Evolutionary conservation across 352 stramenopile genomes (phyloP).

Genomic region (Pythium brassicae): DNA sequence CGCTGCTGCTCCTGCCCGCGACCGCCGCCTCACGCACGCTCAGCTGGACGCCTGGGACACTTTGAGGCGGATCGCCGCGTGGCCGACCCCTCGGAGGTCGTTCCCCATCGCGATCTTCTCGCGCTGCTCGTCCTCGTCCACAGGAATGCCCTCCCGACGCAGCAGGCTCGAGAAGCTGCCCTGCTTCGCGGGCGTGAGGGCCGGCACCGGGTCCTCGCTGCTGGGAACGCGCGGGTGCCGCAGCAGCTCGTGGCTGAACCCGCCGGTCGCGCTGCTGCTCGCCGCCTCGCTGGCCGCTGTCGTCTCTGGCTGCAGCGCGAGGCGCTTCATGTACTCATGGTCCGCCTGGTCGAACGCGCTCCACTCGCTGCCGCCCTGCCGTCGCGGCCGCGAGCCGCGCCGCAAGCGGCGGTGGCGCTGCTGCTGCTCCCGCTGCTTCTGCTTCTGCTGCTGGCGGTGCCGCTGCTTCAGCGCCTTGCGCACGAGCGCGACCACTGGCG

Average conservation of each 20-base stretch:
- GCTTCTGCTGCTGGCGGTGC: background rate
- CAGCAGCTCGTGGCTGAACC: background rate
- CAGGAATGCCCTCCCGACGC: slow-evolving; percentile 35
- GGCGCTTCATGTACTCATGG: slow-evolving; percentile 37
- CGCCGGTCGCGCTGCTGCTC: background rate
- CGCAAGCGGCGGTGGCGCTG: slow-evolving; percentile 12
- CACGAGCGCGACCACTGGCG: slow-evolving; percentile 6
- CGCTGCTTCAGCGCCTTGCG: slow-evolving; percentile 11
- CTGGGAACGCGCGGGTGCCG: background rate
- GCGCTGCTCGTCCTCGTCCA: slow-evolving; percentile 40
- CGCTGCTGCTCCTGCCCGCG: background rate
- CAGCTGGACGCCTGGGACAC: slow-evolving; percentile 5
- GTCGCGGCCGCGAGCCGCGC: slow-evolving; percentile 3
- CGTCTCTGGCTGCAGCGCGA: slow-evolving; percentile 13
- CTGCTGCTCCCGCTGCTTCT: background rate
- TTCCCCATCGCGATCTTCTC: slow-evolving; percentile 26
- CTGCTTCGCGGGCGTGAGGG: slow-evolving; percentile 34
- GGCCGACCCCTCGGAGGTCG: slow-evolving; percentile 33
- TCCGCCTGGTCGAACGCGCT: slow-evolving; percentile 43
- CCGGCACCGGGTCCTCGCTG: slow-evolving; percentile 9
- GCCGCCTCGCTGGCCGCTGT: background rate
- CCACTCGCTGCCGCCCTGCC: slow-evolving; percentile 15
- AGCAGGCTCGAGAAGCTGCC: slow-evolving; percentile 44
- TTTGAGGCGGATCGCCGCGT: slow-evolving; percentile 13
- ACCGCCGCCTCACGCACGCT: background rate